Conservation (phyloP, 129 eudicot species). For the Pseudognaphalium luteoalbum region DNA sequence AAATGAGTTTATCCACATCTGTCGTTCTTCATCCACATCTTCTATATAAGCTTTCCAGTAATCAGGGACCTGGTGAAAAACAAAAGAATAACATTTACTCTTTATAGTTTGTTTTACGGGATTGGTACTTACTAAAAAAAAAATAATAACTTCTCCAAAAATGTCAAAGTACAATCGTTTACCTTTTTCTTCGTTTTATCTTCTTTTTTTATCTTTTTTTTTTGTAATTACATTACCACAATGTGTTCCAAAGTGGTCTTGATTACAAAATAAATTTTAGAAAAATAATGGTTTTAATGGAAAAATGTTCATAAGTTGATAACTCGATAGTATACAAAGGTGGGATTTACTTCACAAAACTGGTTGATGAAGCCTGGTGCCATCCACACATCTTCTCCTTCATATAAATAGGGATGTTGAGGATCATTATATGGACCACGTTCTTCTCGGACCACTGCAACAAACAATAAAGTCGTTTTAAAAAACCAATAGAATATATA, state of each 20-base stretch:
- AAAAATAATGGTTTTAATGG: background rate
- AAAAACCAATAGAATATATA: background rate
- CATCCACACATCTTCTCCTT: conserved; percentile 98
- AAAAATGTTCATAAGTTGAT: background rate
- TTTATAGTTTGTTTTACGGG: background rate
- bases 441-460: conserved; percentile 88
- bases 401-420: conserved; percentile 90
- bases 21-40: conserved; percentile 91
- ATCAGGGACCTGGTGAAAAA: conserved; percentile 77
- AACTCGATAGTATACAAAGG: background rate
- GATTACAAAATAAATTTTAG: background rate
- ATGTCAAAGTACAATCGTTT: background rate
- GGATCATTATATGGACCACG: conserved; percentile 92
- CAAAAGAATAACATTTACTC: conserved; percentile 4
- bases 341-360: conserved; percentile 63
- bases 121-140: background rate
- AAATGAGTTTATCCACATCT: conserved; percentile 95
- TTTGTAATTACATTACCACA: background rate
- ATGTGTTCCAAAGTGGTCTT: background rate
- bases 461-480: background rate
- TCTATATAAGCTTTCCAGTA: conserved; percentile 83
- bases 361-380: conserved; percentile 98
- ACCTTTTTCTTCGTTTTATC: too few relatives aligned
- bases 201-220: background rate
- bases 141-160: conserved; percentile 56